phyloP scores from a whole-genome alignment of 176 grass and related monocot genomes.

The Eragrostis nindensis region DNA sequence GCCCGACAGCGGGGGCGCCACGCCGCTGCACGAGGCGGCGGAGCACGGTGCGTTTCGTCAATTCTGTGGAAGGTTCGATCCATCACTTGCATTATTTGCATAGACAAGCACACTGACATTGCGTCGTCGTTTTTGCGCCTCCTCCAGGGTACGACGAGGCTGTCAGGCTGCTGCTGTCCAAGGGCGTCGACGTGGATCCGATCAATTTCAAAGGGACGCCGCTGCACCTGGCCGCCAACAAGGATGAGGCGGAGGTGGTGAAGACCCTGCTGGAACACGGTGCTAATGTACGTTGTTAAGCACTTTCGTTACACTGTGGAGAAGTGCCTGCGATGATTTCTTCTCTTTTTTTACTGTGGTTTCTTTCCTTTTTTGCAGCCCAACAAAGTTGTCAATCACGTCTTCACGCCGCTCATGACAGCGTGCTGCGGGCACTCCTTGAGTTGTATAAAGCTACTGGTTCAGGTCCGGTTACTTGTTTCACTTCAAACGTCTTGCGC shows the following conservation, averaged over 20 bases:
- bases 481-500: neutral
- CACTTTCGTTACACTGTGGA: no score
- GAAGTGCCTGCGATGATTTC: no score
- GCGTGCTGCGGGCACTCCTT: constrained; percentile 34
- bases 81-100: no score
- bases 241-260: neutral
- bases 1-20: constrained; percentile 19
- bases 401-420: constrained; percentile 34
- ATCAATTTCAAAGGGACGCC: constrained; percentile 28
- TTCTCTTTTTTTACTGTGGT: no score
- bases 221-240: constrained; percentile 37
- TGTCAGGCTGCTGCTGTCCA: constrained; percentile 44
- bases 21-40: constrained; percentile 46
- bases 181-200: constrained; percentile 44
- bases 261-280: constrained; percentile 49
- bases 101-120: no score
- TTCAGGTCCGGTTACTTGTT: constrained; percentile 29
- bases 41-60: constrained; percentile 24
- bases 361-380: constrained; percentile 32
- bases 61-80: no score
- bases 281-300: constrained; percentile 61
- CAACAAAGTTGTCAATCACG: constrained; percentile 15
- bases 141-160: constrained; percentile 18
- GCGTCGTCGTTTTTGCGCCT: neutral
- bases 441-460: constrained; percentile 36